phyloP scores from a whole-genome alignment of 805 yeast genomes.

The Saccharomycopsis malanga region DNA sequence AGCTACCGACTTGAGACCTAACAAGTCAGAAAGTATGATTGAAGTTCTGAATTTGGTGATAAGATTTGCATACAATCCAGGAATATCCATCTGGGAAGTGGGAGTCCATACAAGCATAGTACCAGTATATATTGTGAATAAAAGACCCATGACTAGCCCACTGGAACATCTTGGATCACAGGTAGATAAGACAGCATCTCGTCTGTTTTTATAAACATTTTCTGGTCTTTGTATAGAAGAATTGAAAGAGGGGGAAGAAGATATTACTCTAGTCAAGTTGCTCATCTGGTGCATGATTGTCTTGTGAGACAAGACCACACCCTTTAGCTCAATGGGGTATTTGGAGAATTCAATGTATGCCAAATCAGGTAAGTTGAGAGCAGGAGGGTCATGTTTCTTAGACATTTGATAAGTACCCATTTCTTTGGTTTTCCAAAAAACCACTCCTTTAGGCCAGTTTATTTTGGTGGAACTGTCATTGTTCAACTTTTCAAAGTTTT shows the following conservation, averaged over 20 bases:
- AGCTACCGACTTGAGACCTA: conserved; percentile 83
- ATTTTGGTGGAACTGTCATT: conserved; percentile 37
- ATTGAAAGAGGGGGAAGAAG: conserved; percentile 43
- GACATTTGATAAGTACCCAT: conserved; percentile 63
- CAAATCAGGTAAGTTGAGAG: conserved; percentile 67
- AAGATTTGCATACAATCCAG: conserved; percentile 81
- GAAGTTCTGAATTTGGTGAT: conserved; percentile 66
- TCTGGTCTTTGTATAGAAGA: conserved; percentile 28
- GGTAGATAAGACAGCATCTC: conserved; percentile 57
- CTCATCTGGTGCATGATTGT: conserved; percentile 86
- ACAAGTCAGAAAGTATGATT: conserved; percentile 74
- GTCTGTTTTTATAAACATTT: conserved; percentile 42
- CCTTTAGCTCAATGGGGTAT: conserved; percentile 81
- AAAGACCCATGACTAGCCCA: conserved; percentile 75
- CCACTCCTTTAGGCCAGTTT: conserved; percentile 69
- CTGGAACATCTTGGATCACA: conserved; percentile 56
- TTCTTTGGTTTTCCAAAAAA: conserved; percentile 79
- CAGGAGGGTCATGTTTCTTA: conserved; percentile 52
- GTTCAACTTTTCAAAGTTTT: conserved; percentile 61
- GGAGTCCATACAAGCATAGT: conserved; percentile 77
- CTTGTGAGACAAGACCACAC: conserved; percentile 87
- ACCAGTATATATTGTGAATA: conserved; percentile 81
- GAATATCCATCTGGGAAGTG: conserved; percentile 60
- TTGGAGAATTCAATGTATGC: conserved; percentile 92
- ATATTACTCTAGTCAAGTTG: conserved; percentile 59